Base-by-base conservation (phyloP, 1,284 basidiomycete genomes). In the Sporisorium exsertum region DNA sequence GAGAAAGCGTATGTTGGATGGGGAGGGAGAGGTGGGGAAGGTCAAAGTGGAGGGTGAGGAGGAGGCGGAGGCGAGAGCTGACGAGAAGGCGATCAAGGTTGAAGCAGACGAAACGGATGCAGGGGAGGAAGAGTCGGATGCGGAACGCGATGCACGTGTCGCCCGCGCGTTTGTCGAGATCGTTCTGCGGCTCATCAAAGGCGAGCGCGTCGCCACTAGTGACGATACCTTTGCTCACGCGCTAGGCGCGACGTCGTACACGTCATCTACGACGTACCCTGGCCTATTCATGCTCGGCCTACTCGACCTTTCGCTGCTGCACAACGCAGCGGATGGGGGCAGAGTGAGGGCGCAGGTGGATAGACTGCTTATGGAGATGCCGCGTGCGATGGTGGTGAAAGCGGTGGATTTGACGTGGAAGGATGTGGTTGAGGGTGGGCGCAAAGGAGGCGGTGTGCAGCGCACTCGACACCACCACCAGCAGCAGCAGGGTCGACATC, bases 1-100 rank as follows among this genome's bases (percentile, higher is more conserved):
- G 89, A 91, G 91, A 43, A 15, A 9, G 86, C 83, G 9, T 91
- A 92, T 78, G 91, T 91, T 8, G 92, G 94, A 83, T 72, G 40
- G 92, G 92, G 56, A 51, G 20, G 29, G 54, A 47, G 22, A 20
- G n/a, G 43, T 24, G 45, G 45, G 9, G 35, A 92, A 78, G 91
- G 91, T 9, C 91, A 94, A 83, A 73, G 40, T 92, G 92, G 56
- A 51, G 20, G 29, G 54, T 47, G 32, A 20, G n/a, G 43, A 32
- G 47, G 45, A 16, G 9, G 55, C 33, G 22, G 22, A 22, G 9
- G 54, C 32, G 32, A 12, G 8, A 8, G 16, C 13, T 5, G 27
- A 27, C 27, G 32, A 35, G 8, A 33, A n/a, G 32, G 10, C 8
- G 18, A 29, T 22, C 42, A 35, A 45, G 26, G 35, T 18, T 13